These are phyloP conservation scores for Sistotremastrum niveocremeum DNA, from an alignment of 768 basidiomycete species.

Conservation along the genomic window DNA sequence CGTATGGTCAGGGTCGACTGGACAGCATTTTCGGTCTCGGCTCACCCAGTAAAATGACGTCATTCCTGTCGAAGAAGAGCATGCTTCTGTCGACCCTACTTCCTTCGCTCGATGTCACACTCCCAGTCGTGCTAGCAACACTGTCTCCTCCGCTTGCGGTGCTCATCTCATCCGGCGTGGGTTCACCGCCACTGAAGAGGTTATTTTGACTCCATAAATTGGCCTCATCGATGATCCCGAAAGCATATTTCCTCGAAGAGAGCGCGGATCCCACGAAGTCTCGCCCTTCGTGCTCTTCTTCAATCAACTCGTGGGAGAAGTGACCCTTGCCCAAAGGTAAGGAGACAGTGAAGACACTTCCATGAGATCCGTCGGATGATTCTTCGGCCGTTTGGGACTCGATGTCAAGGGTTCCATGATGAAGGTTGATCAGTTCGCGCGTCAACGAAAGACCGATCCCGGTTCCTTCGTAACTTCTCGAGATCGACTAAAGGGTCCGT, in stretches of 20 bases:
- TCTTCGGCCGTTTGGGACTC: slow-evolving; percentile 16
- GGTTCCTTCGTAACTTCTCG: slow-evolving; percentile 21
- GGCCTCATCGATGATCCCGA: slow-evolving; percentile 24
- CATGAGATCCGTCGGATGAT: slow-evolving; percentile 15
- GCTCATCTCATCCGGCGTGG: slow-evolving; percentile 3
- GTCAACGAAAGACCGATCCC: slow-evolving; percentile 24
- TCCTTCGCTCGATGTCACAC: slow-evolving; percentile 5
- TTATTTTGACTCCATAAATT: slow-evolving; percentile 15
- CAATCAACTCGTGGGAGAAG: slow-evolving; percentile 13
- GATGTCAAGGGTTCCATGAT: slow-evolving; percentile 20
- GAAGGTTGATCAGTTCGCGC: slow-evolving; percentile 22
- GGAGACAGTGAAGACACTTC: slow-evolving; percentile 19
- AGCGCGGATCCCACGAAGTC: not conserved
- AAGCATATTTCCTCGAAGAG: slow-evolving; percentile 15
- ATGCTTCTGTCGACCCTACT: slow-evolving; percentile 18
- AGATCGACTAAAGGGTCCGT: slow-evolving; percentile 4
- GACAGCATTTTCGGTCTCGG: not conserved
- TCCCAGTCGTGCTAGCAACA: too few species aligned
- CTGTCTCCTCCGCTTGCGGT: not conserved
- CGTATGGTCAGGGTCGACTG: not conserved
- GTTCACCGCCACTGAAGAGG: slow-evolving; percentile 11
- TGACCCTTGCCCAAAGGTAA: slow-evolving; percentile 22
- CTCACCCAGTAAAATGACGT: slow-evolving; percentile 19
- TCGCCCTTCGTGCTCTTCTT: too few species aligned
- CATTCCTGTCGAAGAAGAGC: slow-evolving; percentile 20